These are phyloP conservation scores for Arthrinium puccinioides DNA, from an alignment of 2,329 filamentous ascomycete species.

Conservation along the genomic window DNA sequence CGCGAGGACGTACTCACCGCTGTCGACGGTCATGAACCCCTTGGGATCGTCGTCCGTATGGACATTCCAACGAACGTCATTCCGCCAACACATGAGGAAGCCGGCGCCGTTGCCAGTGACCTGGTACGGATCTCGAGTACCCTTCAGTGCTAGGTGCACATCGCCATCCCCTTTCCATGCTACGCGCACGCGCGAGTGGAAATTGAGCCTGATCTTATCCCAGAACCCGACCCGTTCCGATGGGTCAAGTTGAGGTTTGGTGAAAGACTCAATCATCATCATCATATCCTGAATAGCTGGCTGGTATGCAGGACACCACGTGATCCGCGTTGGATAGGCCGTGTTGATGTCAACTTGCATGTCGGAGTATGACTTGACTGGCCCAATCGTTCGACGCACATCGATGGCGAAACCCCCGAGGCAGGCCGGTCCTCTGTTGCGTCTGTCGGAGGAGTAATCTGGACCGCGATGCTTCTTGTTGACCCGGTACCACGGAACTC, in stretches of 20 bases:
- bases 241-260: slow-evolving; percentile 87
- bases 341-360: slow-evolving; percentile 91
- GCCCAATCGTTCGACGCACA: slow-evolving; percentile 83
- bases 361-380: slow-evolving; percentile 94
- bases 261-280: slow-evolving; percentile 98
- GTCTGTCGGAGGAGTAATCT: slow-evolving; percentile 69
- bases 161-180: slow-evolving; percentile 95
- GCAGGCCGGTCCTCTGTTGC: slow-evolving; percentile 45
- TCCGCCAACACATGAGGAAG: slow-evolving; percentile 98
- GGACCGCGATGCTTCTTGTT: slow-evolving; percentile 70
- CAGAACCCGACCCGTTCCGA: slow-evolving; percentile 95
- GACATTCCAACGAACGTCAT: slow-evolving; percentile 82
- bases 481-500: slow-evolving; percentile 80
- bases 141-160: slow-evolving; percentile 88
- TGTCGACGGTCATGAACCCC: slow-evolving; percentile 92
- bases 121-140: slow-evolving; percentile 84
- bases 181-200: slow-evolving; percentile 84
- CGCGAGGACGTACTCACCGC: slow-evolving; percentile 89
- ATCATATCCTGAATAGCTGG: slow-evolving; percentile 99
- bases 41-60: slow-evolving; percentile 80
- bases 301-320: slow-evolving; percentile 96
- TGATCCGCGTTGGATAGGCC: slow-evolving; percentile 82
- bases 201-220: slow-evolving; percentile 94
- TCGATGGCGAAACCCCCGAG: slow-evolving; percentile 72
- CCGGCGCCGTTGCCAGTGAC: slow-evolving; percentile 90